Percentiles rank a stretch among this genome's conserved stretches.
These are phyloP conservation scores for Taiozyma onychis DNA, from an alignment of 1,139 yeast genomes.

Conservation along the genomic window DNA sequence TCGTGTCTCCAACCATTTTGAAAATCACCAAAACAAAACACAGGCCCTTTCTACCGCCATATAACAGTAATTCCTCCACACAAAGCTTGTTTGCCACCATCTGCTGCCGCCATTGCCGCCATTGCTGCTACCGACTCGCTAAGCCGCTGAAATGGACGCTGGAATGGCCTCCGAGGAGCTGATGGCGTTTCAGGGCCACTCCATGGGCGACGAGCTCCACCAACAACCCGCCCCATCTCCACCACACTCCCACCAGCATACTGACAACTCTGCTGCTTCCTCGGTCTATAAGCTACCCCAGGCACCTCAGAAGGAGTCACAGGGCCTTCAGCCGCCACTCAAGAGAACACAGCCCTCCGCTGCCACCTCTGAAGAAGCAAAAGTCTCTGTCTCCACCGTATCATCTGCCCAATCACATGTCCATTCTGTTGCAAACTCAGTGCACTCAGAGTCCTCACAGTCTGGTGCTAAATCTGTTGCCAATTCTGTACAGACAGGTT, in stretches of 20 bases:
- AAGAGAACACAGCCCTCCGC: background rate
- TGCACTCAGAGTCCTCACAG: background rate
- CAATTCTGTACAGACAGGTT: slow-evolving; percentile 15
- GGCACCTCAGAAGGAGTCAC: slow-evolving; percentile 1
- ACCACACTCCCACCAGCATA: background rate
- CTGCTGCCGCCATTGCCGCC: background rate
- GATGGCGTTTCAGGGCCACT: background rate
- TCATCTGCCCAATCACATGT: slow-evolving; percentile 3
- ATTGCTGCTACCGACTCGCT: background rate
- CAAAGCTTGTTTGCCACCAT: background rate
- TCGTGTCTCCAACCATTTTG: background rate
- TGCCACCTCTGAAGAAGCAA: slow-evolving; percentile 3
- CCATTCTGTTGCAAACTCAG: slow-evolving; percentile 6
- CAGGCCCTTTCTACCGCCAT: background rate
- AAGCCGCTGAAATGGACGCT: background rate
- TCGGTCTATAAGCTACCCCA: background rate
- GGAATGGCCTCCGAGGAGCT: background rate
- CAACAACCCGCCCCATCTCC: background rate
- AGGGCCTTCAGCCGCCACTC: background rate
- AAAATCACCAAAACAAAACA: background rate
- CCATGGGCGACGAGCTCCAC: background rate
- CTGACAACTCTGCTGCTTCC: background rate
- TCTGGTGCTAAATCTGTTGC: background rate
- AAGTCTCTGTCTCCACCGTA: slow-evolving; percentile 1
- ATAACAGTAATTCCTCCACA: background rate